Conservation (phyloP, 805 yeast species). For the Hemisphaericaspora nanyangensis region DNA sequence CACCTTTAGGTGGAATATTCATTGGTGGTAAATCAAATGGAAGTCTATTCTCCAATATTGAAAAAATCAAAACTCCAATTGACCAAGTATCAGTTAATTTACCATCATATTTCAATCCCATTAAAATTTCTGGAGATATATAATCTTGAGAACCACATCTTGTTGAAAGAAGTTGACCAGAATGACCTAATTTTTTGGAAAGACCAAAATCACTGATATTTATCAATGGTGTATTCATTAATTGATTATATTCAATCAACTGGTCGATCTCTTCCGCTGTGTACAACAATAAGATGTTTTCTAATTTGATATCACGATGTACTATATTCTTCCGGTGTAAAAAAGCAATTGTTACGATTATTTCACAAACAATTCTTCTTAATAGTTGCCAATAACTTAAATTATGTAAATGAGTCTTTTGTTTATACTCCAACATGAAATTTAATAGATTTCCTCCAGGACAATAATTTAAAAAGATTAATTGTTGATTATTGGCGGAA, state of each 20-base stretch:
- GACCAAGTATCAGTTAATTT: constrained; percentile 93
- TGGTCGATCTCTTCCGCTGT: constrained; percentile 27
- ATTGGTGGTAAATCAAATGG: constrained; percentile 89
- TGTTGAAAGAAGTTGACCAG: constrained; percentile 66
- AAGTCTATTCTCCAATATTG: constrained; percentile 76
- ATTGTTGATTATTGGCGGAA: constrained; percentile 25
- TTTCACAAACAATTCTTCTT: constrained; percentile 64
- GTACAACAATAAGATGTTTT: constrained; percentile 60
- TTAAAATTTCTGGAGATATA: constrained; percentile 87
- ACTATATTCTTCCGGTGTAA: constrained; percentile 67
- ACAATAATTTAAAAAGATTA: constrained; percentile 70
- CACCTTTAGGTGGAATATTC: constrained; percentile 21
- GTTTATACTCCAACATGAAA: constrained; percentile 40
- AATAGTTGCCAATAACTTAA: constrained; percentile 45
- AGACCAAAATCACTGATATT: constrained; percentile 87
- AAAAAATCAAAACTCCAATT: constrained; percentile 83
- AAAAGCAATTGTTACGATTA: constrained; percentile 64
- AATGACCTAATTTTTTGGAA: constrained; percentile 62
- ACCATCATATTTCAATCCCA: constrained; percentile 92
- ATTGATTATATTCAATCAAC: background rate
- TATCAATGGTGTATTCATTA: constrained; percentile 22
- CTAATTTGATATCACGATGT: constrained; percentile 90
- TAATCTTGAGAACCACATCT: constrained; percentile 97
- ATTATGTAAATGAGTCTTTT: constrained; percentile 25
- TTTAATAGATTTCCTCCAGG: constrained; percentile 83